A percentile compares a stretch with the other conserved stretches of the same genome.
phyloP scores from a whole-genome alignment of 2,329 filamentous ascomycete genomes.

The Thielaviopsis ethacetica region DNA sequence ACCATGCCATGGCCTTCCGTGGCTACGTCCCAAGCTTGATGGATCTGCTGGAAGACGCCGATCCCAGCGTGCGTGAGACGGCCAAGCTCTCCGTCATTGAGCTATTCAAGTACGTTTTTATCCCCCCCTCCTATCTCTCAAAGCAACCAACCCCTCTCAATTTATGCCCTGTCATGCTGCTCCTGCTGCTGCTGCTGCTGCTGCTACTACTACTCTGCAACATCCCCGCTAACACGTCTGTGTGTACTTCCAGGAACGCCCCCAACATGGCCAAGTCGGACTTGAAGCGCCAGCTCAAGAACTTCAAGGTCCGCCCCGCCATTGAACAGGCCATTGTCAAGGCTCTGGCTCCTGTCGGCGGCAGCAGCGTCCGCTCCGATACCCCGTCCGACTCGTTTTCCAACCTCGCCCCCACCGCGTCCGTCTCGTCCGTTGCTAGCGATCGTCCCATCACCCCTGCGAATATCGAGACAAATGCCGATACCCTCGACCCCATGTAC shows the following conservation, averaged over 20 bases:
- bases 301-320: constrained; percentile 69
- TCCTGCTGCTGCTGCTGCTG: too few relatives aligned
- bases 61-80: constrained; percentile 69
- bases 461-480: constrained; percentile 45
- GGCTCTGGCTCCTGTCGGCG: constrained; percentile 42
- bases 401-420: constrained; percentile 26
- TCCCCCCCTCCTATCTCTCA: constrained; percentile 2
- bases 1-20: constrained; percentile 65
- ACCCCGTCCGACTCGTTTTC: constrained; percentile 21
- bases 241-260: constrained; percentile 38
- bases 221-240: neutral
- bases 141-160: neutral
- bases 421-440: constrained; percentile 22
- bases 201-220: neutral
- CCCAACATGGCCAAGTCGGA: constrained; percentile 75
- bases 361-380: constrained; percentile 24
- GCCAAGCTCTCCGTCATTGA: constrained; percentile 75
- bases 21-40: constrained; percentile 70
- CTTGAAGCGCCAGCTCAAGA: constrained; percentile 70
- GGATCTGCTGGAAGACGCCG: constrained; percentile 76
- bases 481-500: constrained; percentile 63
- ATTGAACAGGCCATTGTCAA: constrained; percentile 71
- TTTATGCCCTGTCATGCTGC: neutral
- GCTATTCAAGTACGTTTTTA: constrained; percentile 51
- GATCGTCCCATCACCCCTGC: constrained; percentile 41